Evolutionary conservation across 2,329 filamentous ascomycete genomes (phyloP), one percentile per base, ranked within the genome.

Genomic region (Fusarium acutatum): DNA sequence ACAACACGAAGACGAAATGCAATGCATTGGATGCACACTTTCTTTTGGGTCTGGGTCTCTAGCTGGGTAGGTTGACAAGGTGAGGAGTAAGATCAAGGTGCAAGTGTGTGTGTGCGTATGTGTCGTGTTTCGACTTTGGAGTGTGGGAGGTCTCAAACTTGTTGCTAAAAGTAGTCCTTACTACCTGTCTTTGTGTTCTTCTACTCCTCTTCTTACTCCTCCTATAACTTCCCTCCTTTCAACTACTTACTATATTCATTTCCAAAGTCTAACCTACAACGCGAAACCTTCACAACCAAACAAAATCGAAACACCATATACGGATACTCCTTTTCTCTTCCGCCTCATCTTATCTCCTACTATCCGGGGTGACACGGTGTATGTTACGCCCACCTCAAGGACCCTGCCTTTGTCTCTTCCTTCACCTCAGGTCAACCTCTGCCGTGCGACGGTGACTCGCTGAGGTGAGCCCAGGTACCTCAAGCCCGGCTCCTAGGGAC

Each of bases 371-470:
- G 53, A 64, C 70, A 71, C 66, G 60, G 71, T 56, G 56, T 68
- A 49, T 65, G 60, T 38, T 70, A 38, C 57, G 60, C 44, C 68
- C 60, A 50, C 28, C 38, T 46, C 40, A 32, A 43, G 44, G 58
- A 60, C 67, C 67, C 62, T 71, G 61, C 58, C 62, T 71, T 22
- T 57, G 28, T 26, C 32, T 54, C 56, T 60, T 26, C 8, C 43
- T 46, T 69, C 57, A 63, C 53, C 67, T 71, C 40, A 67, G 54
- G 60, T 66, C 52, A 67, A 46, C 52, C 40, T 56, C 44, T 69
- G 52, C 54, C 38, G 67, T 71, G 49, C 61, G 40, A 73, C 66
- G 56, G 57, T 67, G 49, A 72, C 63, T 69, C 47, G 71, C 71
- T 62, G 56, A 72, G 56, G 66, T 49, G 57, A 53, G 41, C 47